Base-by-base conservation (phyloP, 345 rosid species). In the Isatis tinctoria region DNA sequence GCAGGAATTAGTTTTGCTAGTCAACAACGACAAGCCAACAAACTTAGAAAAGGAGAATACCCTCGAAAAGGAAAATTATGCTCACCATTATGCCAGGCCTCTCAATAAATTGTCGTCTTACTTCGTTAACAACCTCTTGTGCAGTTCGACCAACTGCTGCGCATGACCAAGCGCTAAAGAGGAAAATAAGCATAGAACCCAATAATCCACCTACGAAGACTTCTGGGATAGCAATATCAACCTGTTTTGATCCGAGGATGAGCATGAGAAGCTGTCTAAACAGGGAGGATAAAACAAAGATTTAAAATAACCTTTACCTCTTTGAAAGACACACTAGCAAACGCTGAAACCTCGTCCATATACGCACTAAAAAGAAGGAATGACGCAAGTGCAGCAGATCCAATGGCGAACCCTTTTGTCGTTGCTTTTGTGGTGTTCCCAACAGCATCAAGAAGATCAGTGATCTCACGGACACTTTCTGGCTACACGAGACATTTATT, bases 391-490 rank as follows among this genome's bases (percentile, higher is more conserved):
- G 99, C 98, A 37, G 99, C 99, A 69, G 99, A 95, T 67, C 99
- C 99, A 82, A 95, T 92, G 41, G 99, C 99, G 84, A 95, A 95
- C 16, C 99, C 99, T 86, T 95, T 95, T 6, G 99, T 95, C 49
- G 98, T 90, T 81, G 99, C 99, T 80, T 95, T 95, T 63, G 99
- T 95, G 59, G 98, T 95, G 81, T 95, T 95, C 41, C 99, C 99
- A 60, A 95, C 99, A n/a, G 99, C 99, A 87, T 95, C 99, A 70
- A 95, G 96, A 76, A 95, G 75, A 83, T 95, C 99, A 39, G 98
- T 95, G 65, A 95, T 92, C 78, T 95, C 98, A 75, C 99, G 84
- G 74, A 95, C 98, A 80, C 99, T 91, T 81, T 91, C 97, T 53
- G 96, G 96, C 97, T 91, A 87, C 60, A 81, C 5, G 20, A 67